Conservation (phyloP, 2,329 filamentous ascomycete species). For the Tolypocladium capitatum region DNA sequence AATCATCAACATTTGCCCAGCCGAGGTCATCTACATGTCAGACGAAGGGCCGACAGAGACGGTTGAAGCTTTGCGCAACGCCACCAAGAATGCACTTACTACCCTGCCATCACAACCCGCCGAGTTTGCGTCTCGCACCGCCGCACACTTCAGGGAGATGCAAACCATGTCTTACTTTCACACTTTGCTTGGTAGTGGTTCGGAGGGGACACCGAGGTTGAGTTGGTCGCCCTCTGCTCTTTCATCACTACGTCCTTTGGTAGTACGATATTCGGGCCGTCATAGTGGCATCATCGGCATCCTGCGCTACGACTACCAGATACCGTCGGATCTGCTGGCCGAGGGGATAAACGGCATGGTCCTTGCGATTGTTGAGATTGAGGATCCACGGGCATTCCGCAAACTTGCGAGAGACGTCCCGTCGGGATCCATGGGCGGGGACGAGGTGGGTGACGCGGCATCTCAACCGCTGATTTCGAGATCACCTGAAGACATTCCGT, state of each 20-base stretch:
- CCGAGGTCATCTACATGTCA: constrained; percentile 56
- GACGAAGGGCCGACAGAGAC: constrained; percentile 46
- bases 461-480: constrained; percentile 4
- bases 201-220: constrained; percentile 3
- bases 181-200: constrained; percentile 2
- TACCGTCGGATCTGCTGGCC: constrained; percentile 41
- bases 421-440: background rate
- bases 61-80: constrained; percentile 36
- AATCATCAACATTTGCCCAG: constrained; percentile 38
- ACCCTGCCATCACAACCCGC: constrained; percentile 46
- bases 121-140: constrained; percentile 43
- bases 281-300: constrained; percentile 48
- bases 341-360: constrained; percentile 60
- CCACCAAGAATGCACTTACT: constrained; percentile 29
- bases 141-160: constrained; percentile 57
- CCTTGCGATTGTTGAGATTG: constrained; percentile 51
- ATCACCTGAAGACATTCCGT: constrained; percentile 43
- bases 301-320: constrained; percentile 53
- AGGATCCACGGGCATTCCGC: constrained; percentile 37
- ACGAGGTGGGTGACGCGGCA: background rate
- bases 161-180: constrained; percentile 76
- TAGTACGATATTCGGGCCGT: constrained; percentile 43
- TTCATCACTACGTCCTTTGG: constrained; percentile 42
- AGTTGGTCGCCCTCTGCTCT: constrained; percentile 44
- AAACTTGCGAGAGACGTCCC: constrained; percentile 8